Percentiles rank a stretch among this genome's conserved stretches.
Evolutionary conservation across 192 early-diverging fungal genomes (phyloP).

Genomic region (Mortierella antarctica): DNA sequence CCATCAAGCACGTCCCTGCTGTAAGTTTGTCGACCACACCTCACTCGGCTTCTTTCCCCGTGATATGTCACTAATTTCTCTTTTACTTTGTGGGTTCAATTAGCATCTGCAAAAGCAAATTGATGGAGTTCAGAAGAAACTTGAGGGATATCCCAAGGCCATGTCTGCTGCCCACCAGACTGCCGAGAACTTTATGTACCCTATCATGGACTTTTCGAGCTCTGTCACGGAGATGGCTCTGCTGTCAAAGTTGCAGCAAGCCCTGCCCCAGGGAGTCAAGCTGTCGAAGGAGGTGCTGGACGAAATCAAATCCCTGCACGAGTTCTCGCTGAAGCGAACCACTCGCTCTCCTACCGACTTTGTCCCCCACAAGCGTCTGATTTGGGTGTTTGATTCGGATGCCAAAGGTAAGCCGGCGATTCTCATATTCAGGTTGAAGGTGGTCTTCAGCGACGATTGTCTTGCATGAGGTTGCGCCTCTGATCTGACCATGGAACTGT

Average conservation of each 20-base stretch:
- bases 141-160: constrained; percentile 44
- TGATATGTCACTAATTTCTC: constrained; percentile 1
- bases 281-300: constrained; percentile 34
- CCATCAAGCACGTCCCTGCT: constrained; percentile 62
- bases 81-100: background rate
- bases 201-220: constrained; percentile 60
- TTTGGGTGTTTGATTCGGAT: constrained; percentile 66
- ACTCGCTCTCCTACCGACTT: constrained; percentile 69
- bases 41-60: background rate
- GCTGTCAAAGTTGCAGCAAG: constrained; percentile 51
- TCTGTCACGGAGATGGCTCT: constrained; percentile 63
- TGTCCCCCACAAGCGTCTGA: constrained; percentile 71
- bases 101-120: constrained; percentile 56
- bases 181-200: constrained; percentile 40
- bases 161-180: constrained; percentile 31
- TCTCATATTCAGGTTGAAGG: background rate
- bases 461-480: background rate
- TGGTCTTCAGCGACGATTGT: background rate
- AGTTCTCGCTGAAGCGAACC: constrained; percentile 59
- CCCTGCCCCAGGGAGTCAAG: constrained; percentile 17
- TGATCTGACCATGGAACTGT: background rate
- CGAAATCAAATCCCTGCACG: constrained; percentile 50
- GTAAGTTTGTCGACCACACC: constrained; percentile 37
- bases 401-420: constrained; percentile 26
- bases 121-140: constrained; percentile 49